Evolutionary conservation across 345 rosid genomes (phyloP).

Genomic region (Euphorbia lathyris): DNA sequence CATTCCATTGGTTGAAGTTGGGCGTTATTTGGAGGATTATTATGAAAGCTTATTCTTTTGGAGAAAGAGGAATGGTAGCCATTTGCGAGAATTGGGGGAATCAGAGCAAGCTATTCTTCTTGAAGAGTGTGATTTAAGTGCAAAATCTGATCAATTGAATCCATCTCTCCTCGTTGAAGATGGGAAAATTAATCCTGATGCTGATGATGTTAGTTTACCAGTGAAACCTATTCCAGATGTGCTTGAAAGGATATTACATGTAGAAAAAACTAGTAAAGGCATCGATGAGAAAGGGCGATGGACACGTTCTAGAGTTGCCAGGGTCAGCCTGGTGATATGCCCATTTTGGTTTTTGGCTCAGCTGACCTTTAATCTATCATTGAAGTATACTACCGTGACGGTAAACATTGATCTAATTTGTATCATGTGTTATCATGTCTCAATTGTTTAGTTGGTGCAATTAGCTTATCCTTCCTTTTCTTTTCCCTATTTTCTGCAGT

Average conservation of each 20-base stretch:
- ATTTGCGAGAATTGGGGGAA: conserved; percentile 42
- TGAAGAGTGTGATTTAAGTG: conserved; percentile 35
- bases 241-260: conserved; percentile 23
- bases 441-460: conserved; percentile 9
- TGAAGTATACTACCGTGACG: conserved; percentile 88
- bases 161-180: conserved; percentile 33
- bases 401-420: conserved; percentile 38
- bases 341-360: conserved; percentile 97
- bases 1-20: conserved; percentile 72
- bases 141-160: conserved; percentile 23
- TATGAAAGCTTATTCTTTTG: conserved; percentile 65
- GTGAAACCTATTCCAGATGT: conserved; percentile 32
- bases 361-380: conserved; percentile 80
- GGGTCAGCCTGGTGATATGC: conserved; percentile 72
- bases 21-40: conserved; percentile 64
- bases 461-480: not conserved
- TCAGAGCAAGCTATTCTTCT: conserved; percentile 77
- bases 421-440: not conserved
- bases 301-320: conserved; percentile 80
- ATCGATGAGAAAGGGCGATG: conserved; percentile 83
- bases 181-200: conserved; percentile 33
- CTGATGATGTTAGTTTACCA: conserved; percentile 25
- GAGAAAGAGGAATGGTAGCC: conserved; percentile 42
- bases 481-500: conserved; percentile 56
- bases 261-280: conserved; percentile 24